Evolutionary conservation across 1,284 basidiomycete genomes (phyloP).

Genomic region (Sporisorium graminicola): DNA sequence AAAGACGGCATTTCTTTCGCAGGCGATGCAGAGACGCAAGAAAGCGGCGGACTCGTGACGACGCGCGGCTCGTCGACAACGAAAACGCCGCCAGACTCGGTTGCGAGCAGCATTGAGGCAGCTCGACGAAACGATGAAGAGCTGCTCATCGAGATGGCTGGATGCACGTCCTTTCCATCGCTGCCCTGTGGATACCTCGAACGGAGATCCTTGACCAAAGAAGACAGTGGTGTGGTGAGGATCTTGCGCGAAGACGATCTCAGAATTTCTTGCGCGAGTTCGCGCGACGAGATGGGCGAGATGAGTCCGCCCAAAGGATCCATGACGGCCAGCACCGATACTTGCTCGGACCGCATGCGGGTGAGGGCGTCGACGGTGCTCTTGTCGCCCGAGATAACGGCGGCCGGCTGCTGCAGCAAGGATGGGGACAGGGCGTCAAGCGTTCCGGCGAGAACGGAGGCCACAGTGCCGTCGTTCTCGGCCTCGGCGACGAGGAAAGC

Average conservation of each 20-base stretch:
- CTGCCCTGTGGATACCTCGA: slow-evolving; percentile 44
- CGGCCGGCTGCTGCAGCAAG: slow-evolving; percentile 23
- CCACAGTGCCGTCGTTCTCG: slow-evolving; percentile 18
- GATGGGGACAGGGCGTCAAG: slow-evolving; percentile 20
- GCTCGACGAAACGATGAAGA: slow-evolving; percentile 30
- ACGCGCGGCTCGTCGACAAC: slow-evolving; percentile 43
- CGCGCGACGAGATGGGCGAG: slow-evolving; percentile 41
- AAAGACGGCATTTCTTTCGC: slow-evolving; percentile 26
- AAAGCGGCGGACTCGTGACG: slow-evolving; percentile 47
- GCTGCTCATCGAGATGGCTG: slow-evolving; percentile 44
- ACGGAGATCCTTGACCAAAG: slow-evolving; percentile 38
- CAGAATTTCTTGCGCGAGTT: slow-evolving; percentile 42
- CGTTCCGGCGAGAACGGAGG: slow-evolving; percentile 14
- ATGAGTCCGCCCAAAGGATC: slow-evolving; percentile 46
- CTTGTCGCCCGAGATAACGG: slow-evolving; percentile 41
- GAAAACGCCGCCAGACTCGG: slow-evolving; percentile 33
- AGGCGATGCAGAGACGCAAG: slow-evolving; percentile 41
- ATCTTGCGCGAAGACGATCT: slow-evolving; percentile 42
- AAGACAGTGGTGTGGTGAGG: slow-evolving; percentile 37
- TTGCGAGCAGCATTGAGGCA: slow-evolving; percentile 41
- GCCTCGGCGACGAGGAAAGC: slow-evolving; percentile 36
- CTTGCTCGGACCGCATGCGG: slow-evolving; percentile 39
- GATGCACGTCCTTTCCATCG: slow-evolving; percentile 45
- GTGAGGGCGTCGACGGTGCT: slow-evolving; percentile 45
- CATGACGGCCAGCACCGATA: slow-evolving; percentile 37